Evolutionary conservation across 331 rosid genomes (phyloP).

Genomic region (Ulmus americana): DNA sequence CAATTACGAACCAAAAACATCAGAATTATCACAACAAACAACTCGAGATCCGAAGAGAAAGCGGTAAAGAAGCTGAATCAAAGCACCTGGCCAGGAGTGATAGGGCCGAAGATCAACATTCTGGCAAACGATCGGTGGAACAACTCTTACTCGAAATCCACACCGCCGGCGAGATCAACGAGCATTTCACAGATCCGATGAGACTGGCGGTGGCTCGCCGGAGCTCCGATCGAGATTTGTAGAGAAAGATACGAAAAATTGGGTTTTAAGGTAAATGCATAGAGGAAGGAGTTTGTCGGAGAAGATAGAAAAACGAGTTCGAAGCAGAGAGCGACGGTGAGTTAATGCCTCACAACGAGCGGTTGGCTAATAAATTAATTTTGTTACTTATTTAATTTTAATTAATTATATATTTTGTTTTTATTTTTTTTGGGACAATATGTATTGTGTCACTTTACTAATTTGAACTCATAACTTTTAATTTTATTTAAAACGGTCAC

Average conservation of each 20-base stretch:
- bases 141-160: neutral
- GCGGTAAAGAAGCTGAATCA: neutral
- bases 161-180: constrained; percentile 18
- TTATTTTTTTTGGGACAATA: too few relatives aligned
- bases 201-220: neutral
- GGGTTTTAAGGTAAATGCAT: neutral
- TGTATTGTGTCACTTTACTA: too few relatives aligned
- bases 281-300: neutral
- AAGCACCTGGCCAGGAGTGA: constrained; percentile 74
- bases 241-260: neutral
- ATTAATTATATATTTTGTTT: neutral
- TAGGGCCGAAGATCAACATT: constrained; percentile 52
- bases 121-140: neutral
- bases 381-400: neutral
- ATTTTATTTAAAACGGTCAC: too few relatives aligned
- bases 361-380: neutral
- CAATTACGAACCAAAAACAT: neutral
- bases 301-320: constrained; percentile 21
- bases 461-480: too few relatives aligned
- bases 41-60: constrained; percentile 29
- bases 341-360: constrained; percentile 12
- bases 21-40: constrained; percentile 1
- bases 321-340: neutral
- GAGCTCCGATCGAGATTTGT: neutral
- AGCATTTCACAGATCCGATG: constrained; percentile 44